phyloP scores from a whole-genome alignment of 1,284 basidiomycete species.

The Malassezia yamatoensis region DNA sequence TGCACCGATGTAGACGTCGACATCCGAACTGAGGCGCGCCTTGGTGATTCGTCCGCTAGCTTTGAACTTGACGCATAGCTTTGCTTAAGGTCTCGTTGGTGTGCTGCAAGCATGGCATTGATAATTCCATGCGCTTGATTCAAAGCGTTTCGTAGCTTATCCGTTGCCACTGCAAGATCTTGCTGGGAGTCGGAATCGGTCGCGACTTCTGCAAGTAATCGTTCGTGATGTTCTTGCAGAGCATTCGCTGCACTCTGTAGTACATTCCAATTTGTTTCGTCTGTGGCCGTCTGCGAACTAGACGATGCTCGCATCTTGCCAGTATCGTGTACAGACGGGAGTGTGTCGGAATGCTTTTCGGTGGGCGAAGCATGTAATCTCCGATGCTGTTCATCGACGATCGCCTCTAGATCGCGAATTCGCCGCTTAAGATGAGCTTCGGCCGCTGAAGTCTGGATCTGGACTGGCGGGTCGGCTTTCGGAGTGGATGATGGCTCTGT shows the following conservation, averaged over 20 bases:
- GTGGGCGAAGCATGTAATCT: neutral
- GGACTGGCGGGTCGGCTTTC: neutral
- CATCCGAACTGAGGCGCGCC: neutral
- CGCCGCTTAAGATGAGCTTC: constrained; percentile 3
- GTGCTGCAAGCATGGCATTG: constrained; percentile 8
- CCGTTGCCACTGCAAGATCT: neutral
- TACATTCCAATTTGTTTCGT: neutral
- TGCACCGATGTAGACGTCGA: neutral
- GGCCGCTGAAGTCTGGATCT: neutral
- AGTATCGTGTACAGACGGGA: neutral
- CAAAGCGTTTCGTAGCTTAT: constrained; percentile 1
- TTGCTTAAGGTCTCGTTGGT: no score
- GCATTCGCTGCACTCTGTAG: neutral
- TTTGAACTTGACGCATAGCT: neutral
- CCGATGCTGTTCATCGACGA: constrained; percentile 4
- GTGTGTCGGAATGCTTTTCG: neutral
- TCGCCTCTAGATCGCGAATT: constrained; percentile 3
- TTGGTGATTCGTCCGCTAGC: neutral
- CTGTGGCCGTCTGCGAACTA: neutral
- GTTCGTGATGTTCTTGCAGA: constrained; percentile 11
- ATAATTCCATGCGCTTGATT: constrained; percentile 13
- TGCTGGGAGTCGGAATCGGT: neutral
- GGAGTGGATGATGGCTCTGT: neutral
- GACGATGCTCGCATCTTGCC: neutral
- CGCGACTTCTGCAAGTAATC: neutral